A percentile compares a stretch with the other conserved stretches of the same genome.
Conservation (phyloP, 1,139 yeast genomes). For the Yamadazyma sp. region DNA sequence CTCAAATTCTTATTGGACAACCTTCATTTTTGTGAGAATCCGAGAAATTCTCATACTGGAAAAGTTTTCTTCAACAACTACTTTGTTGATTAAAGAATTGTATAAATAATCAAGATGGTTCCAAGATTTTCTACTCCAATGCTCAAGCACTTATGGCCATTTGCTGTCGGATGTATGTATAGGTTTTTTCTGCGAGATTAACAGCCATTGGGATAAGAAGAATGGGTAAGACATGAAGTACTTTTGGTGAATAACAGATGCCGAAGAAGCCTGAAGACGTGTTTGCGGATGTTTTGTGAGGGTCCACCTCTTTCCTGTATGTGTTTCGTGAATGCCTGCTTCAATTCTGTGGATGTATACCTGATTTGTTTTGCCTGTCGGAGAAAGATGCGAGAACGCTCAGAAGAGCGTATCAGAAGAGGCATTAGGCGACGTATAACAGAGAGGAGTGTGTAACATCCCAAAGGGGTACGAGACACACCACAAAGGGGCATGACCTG, state of each 20-base stretch:
- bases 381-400: too few relatives aligned
- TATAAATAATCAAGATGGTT: conserved; percentile 13
- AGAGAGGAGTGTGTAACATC: too few relatives aligned
- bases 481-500: too few relatives aligned
- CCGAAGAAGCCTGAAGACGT: too few relatives aligned
- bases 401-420: too few relatives aligned
- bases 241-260: not conserved
- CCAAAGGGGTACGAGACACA: too few relatives aligned
- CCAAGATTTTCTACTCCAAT: conserved; percentile 47
- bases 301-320: too few relatives aligned
- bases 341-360: too few relatives aligned
- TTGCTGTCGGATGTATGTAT: conserved; percentile 52
- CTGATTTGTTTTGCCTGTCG: too few relatives aligned
- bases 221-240: not conserved
- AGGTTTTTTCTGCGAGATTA: not conserved
- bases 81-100: conserved; percentile 1
- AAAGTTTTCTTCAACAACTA: conserved; percentile 10
- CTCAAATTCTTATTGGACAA: conserved; percentile 1
- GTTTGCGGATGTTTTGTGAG: too few relatives aligned
- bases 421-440: too few relatives aligned
- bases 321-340: too few relatives aligned
- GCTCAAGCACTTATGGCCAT: conserved; percentile 50
- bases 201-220: not conserved
- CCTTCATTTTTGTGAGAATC: conserved; percentile 7
- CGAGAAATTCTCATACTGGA: conserved; percentile 4